Evolutionary conservation across 208 protist species (phyloP), one percentile per base, ranked within the genome.

Genomic region (Cochliopodium minus): DNA sequence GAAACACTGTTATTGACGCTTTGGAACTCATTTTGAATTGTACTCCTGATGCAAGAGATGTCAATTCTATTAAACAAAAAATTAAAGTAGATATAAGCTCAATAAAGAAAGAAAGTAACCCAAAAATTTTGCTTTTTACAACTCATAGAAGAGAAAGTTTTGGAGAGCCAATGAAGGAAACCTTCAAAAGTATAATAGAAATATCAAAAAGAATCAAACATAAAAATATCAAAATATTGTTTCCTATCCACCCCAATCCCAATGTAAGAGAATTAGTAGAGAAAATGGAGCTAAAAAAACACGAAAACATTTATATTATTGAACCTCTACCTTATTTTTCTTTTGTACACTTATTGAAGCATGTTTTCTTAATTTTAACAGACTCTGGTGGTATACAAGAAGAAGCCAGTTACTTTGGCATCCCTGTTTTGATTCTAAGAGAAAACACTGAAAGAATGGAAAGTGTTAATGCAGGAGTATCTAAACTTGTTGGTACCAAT

Each of bases 371-470:
- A 4, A 52, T 55, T 29, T 22, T 62, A 13, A 62, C 58, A 11
- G 58, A 62, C 28, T 62, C 58, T n/a, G 58, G 58, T 40, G 58
- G 58, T 7, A 62, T 62, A 28, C 58, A 62, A 29, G 58, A 62
- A 15, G 58, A 62, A 43, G 22, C 26, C 1, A 6, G 25, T 2
- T 32, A 4, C 10, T 10, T 62, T 7, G 40, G 29, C 26, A 55
- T 38, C 1, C 58, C 58, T n/a, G 34, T 34, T 2, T 15, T 62
- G 7, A 5, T 62, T 17, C 5, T 49, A 6, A 49, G 58, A 38
- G 32, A 54, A 6, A 32, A 2, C 1, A 62, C 58, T 2, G 58
- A 62, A 30, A 49, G 58, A 28, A 35, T 35, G 5, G 55, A 60
- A n/a, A 35, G 55, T n/a, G 20, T 22, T 23, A 13, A 39, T 36